Evolutionary conservation across 306 rosid species (phyloP).

Genomic region (Luffa aegyptiaca): DNA sequence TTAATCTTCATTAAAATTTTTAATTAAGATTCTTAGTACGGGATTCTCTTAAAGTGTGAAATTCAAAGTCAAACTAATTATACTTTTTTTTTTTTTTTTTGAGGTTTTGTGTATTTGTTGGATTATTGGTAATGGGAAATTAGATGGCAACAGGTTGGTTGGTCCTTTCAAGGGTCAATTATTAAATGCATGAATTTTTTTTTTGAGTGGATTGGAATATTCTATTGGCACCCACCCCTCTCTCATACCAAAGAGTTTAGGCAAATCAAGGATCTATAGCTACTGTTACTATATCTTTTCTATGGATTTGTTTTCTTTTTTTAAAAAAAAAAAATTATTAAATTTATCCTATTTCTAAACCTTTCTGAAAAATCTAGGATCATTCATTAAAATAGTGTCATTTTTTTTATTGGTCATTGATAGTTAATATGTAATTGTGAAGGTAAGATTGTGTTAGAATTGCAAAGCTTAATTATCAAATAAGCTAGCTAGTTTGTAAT

Average conservation of each 20-base stretch:
- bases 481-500: not conserved
- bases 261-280: not conserved
- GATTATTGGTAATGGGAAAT: not conserved
- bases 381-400: too few relatives aligned
- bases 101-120: not conserved
- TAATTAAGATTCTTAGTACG: too few relatives aligned
- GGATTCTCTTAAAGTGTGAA: too few relatives aligned
- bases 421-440: not conserved
- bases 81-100: too few relatives aligned
- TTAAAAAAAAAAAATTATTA: too few relatives aligned
- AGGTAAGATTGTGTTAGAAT: not conserved
- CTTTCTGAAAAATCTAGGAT: not conserved
- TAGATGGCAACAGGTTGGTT: not conserved
- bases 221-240: not conserved
- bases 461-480: not conserved
- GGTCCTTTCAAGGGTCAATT: not conserved
- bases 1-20: too few relatives aligned
- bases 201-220: not conserved
- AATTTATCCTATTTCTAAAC: not conserved
- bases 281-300: not conserved
- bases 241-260: not conserved
- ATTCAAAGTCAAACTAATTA: too few relatives aligned
- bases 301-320: too few relatives aligned
- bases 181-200: not conserved
- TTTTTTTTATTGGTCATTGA: not conserved